Base-by-base conservation (phyloP, 305 asterid species). In the Vinca major region DNA sequence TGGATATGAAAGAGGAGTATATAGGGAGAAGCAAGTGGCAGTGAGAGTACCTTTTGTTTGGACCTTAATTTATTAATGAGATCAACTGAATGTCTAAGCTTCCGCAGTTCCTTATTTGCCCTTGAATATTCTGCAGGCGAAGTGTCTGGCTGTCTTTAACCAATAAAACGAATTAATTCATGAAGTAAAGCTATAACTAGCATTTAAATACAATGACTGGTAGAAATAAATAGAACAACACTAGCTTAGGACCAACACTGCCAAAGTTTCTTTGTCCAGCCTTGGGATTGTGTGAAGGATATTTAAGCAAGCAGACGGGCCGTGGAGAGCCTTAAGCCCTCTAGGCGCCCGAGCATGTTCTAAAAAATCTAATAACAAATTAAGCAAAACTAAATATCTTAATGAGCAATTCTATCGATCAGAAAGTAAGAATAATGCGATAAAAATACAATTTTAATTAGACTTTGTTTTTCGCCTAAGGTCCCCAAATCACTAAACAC, bases 71-170 rank as follows among this genome's bases (percentile, higher is more conserved):
- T 80, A 65, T 80, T 74, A 69, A 90, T 86, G 44, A 85, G 79
- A 62, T 87, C 84, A 21, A 85, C 76, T 21, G 88, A 80, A 76
- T 77, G 80, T 44, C 84, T 89, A 73, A 90, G 89, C 79, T 79
- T 88, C 81, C 86, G 87, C 40, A 93, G 86, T 88, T 93, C 97
- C 75, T 90, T 93, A 69, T 90, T 90, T 53, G 95, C 96, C 51
- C 62, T 74, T 47, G 96, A 82, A 77, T 88, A 89, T 55, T 89
- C 92, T 50, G 83, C 85, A 8, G 95, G 95, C 65, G 82, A 82
- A 58, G 80, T 84, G 50, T 87, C 95, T 20, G 95, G 83, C 97
- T 93, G 86, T 74, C 84, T 82, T 88, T 72, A 82, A 61, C n/a
- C 66, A 75, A 72, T 47, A 45, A 33, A 69, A 7, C 16, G 10